phyloP scores from a whole-genome alignment of 805 yeast genomes.

The Spathaspora sp. region DNA sequence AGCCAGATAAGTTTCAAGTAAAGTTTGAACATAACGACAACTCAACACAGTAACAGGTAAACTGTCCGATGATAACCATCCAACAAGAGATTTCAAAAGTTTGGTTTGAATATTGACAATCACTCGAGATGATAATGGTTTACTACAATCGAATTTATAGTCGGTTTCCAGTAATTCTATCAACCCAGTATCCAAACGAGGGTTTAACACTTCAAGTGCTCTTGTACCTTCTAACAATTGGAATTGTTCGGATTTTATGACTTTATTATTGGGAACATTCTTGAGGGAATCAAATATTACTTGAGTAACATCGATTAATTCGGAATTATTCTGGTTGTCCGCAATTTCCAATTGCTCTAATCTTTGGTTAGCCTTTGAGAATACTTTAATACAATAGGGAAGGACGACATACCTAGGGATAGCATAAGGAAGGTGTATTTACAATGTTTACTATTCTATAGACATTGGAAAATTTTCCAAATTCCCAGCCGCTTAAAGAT shows the following conservation, averaged over 20 bases:
- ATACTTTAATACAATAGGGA: background rate
- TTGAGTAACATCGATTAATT: slow-evolving; percentile 52
- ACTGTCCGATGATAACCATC: slow-evolving; percentile 77
- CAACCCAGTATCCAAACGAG: slow-evolving; percentile 73
- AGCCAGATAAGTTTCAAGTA: slow-evolving; percentile 40
- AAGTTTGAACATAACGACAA: slow-evolving; percentile 64
- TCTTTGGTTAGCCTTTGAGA: background rate
- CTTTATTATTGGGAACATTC: slow-evolving; percentile 45
- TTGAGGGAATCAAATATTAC: slow-evolving; percentile 40
- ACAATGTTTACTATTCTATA: background rate
- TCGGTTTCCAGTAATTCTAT: slow-evolving; percentile 47
- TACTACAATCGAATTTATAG: slow-evolving; percentile 40
- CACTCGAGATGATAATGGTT: slow-evolving; percentile 32
- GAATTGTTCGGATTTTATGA: slow-evolving; percentile 58
- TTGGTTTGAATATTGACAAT: slow-evolving; percentile 52
- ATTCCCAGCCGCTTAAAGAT: no score
- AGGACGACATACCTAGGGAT: slow-evolving; percentile 4
- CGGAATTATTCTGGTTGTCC: slow-evolving; percentile 4
- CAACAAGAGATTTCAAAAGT: slow-evolving; percentile 50
- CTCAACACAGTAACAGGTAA: slow-evolving; percentile 75
- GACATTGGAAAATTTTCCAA: background rate
- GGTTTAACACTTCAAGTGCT: slow-evolving; percentile 75
- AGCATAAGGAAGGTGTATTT: background rate
- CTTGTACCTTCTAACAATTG: slow-evolving; percentile 80
- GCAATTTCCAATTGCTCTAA: slow-evolving; percentile 5